A percentile compares a stretch with the other conserved stretches of the same genome.
Conservation (phyloP, 352 stramenopile species). For the Phytophthora litchii region DNA sequence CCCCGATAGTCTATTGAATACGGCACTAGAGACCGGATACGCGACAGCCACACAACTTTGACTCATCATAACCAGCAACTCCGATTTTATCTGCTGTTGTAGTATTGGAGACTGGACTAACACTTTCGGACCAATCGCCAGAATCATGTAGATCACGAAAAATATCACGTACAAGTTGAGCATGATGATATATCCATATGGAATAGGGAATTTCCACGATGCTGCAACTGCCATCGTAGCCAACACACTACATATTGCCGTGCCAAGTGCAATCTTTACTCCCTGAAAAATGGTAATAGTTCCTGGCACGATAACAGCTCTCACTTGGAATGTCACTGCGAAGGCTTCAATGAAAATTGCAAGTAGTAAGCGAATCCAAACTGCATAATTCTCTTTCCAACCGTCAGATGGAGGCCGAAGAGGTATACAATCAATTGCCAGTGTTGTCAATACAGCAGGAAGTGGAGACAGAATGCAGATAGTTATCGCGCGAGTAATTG, state of each 20-base stretch:
- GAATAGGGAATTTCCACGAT: slow-evolving; percentile 22
- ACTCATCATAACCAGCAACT: slow-evolving; percentile 10
- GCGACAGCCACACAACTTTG: slow-evolving; percentile 13
- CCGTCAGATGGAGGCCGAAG: neutral
- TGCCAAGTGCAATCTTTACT: slow-evolving; percentile 2
- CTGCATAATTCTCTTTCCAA: slow-evolving; percentile 1
- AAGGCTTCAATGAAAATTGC: slow-evolving; percentile 9
- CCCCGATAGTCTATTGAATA: slow-evolving; percentile 5
- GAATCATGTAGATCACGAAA: slow-evolving; percentile 1
- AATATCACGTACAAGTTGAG: slow-evolving; percentile 1
- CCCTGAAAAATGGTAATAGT: neutral
- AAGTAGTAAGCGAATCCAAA: slow-evolving; percentile 9
- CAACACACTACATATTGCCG: slow-evolving; percentile 1
- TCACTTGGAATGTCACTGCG: slow-evolving; percentile 3
- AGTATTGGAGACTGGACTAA: neutral
- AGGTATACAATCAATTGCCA: slow-evolving; percentile 6
- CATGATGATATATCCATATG: slow-evolving; percentile 15
- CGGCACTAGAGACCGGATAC: slow-evolving; percentile 17
- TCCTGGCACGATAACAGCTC: slow-evolving; percentile 4
- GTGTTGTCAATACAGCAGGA: slow-evolving; percentile 3
- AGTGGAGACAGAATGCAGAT: slow-evolving; percentile 11
- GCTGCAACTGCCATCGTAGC: slow-evolving; percentile 7
- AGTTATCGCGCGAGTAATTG: neutral
- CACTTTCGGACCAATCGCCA: slow-evolving; percentile 1
- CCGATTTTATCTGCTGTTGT: slow-evolving; percentile 3